Conservation (phyloP, 768 basidiomycete species). For the Austroboletus eburneus region DNA sequence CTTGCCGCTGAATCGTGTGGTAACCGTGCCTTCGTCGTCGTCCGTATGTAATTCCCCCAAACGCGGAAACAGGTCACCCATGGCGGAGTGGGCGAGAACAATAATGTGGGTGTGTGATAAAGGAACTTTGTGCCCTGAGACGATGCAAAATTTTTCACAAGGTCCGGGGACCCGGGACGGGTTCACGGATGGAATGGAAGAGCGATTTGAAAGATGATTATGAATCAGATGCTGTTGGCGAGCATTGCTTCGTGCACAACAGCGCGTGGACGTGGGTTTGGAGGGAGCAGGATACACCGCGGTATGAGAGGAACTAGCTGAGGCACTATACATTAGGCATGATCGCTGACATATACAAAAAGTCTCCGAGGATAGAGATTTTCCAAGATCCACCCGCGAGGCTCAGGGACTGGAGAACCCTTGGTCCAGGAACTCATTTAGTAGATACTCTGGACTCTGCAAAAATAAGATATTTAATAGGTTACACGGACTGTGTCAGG, state of each 20-base stretch:
- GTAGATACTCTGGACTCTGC: slow-evolving; percentile 3
- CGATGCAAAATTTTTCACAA: slow-evolving; percentile 1
- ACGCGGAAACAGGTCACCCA: slow-evolving; percentile 7
- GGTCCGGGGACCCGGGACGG: slow-evolving; percentile 14
- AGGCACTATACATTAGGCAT: too few species aligned
- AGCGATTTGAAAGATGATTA: neutral
- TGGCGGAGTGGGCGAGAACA: slow-evolving; percentile 4
- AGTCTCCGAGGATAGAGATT: neutral
- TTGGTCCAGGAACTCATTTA: slow-evolving; percentile 2
- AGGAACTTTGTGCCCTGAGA: slow-evolving; percentile 6
- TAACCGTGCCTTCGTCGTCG: neutral
- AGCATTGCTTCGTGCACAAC: neutral
- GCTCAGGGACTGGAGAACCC: slow-evolving; percentile 1
- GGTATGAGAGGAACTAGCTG: too few species aligned
- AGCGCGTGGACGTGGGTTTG: neutral
- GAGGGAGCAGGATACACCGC: neutral
- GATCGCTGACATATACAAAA: too few species aligned
- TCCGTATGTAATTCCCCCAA: too few species aligned
- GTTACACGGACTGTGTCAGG: neutral
- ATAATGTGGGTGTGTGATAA: slow-evolving; percentile 3
- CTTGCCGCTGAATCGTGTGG: neutral
- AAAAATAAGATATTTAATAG: slow-evolving; percentile 24
- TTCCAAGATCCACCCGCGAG: slow-evolving; percentile 13
- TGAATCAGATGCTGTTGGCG: neutral
- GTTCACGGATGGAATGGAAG: neutral